Percentiles rank a stretch among this genome's conserved stretches.
Conservation (phyloP, 768 basidiomycete genomes). For the Mycena venus region DNA sequence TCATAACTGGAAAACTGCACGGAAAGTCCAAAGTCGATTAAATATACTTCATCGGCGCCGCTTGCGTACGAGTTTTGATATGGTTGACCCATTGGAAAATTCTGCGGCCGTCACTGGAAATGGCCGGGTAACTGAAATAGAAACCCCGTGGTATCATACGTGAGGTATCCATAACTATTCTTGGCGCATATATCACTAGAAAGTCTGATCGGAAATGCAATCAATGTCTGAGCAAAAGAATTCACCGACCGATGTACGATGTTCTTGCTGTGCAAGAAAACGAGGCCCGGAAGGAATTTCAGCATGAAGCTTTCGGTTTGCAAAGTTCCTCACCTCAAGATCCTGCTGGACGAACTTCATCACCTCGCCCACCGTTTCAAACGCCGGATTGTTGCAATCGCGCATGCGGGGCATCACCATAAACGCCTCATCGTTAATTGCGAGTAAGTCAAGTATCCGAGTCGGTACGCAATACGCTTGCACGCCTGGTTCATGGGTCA, state of each 20-base stretch:
- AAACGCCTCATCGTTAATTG: neutral
- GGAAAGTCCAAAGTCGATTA: no score
- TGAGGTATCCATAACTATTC: slow-evolving; percentile 3
- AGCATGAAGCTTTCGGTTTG: neutral
- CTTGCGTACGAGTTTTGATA: neutral
- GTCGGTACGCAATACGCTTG: neutral
- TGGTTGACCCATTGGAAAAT: neutral
- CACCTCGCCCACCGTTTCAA: neutral
- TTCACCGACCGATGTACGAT: slow-evolving; percentile 8
- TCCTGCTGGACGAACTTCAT: neutral
- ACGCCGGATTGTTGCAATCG: neutral
- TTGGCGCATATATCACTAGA: neutral
- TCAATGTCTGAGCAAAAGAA: neutral
- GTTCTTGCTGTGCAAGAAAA: slow-evolving; percentile 5
- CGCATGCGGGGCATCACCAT: slow-evolving; percentile 13
- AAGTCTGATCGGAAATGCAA: neutral
- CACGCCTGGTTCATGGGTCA: neutral
- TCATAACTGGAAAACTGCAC: slow-evolving; percentile 4
- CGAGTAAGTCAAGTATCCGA: neutral
- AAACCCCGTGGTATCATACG: slow-evolving; percentile 1
- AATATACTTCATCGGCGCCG: neutral
- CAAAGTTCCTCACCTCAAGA: neutral
- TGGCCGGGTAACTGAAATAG: neutral
- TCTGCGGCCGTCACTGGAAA: neutral
- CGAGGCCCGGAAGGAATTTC: neutral